Conservation (phyloP, 192 early-diverging fungal genomes). For the Funneliformis geosporum region DNA sequence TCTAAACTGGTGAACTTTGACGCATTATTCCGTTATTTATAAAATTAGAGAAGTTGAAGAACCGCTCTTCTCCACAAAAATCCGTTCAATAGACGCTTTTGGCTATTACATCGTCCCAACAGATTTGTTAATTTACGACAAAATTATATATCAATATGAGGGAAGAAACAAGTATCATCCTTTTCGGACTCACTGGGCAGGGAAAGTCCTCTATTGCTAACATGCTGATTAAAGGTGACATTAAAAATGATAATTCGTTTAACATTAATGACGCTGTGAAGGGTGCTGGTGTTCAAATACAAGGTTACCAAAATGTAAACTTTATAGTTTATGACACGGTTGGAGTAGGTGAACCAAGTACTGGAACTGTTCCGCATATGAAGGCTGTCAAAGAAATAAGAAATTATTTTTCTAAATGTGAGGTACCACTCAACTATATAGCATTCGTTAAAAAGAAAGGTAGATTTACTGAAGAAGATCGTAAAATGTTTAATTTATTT, state of each 20-base stretch:
- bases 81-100: too few relatives aligned
- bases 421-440: constrained; percentile 26
- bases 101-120: too few relatives aligned
- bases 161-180: not conserved
- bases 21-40: too few relatives aligned
- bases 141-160: too few relatives aligned
- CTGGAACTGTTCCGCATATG: not conserved
- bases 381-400: not conserved
- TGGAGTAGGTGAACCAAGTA: constrained; percentile 26
- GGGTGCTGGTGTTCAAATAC: constrained; percentile 11
- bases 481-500: constrained; percentile 25
- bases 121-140: too few relatives aligned
- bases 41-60: too few relatives aligned
- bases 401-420: constrained; percentile 4
- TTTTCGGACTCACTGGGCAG: constrained; percentile 31
- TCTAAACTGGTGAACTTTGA: too few relatives aligned
- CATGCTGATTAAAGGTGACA: constrained; percentile 34
- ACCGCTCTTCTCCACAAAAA: too few relatives aligned
- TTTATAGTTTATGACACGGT: constrained; percentile 34
- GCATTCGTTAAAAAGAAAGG: constrained; percentile 32
- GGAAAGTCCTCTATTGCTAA: constrained; percentile 34
- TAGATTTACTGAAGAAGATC: constrained; percentile 18
- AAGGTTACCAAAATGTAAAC: not conserved
- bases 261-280: constrained; percentile 23
- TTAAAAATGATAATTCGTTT: constrained; percentile 5